These are phyloP conservation scores for Diaporthe citrichinensis DNA, from an alignment of 2,329 filamentous ascomycete species.

Conservation along the genomic window DNA sequence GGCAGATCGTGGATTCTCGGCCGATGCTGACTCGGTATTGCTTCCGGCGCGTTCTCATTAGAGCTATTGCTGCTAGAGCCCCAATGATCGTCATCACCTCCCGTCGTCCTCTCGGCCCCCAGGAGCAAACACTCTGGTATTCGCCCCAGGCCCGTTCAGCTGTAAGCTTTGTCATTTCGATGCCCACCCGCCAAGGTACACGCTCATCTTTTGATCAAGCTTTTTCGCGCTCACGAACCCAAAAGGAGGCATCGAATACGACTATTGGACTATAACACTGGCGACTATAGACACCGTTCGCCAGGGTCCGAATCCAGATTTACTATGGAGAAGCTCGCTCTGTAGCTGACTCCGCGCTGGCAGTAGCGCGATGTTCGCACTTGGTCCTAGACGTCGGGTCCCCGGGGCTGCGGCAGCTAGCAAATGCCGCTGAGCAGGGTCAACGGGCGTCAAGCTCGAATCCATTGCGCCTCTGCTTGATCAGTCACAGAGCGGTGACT, in stretches of 20 bases:
- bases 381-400: conserved; percentile 5
- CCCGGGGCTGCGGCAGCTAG: conserved; percentile 28
- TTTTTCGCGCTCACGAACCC: conserved; percentile 15
- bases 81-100: not conserved
- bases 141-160: not conserved
- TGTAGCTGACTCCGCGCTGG: conserved; percentile 25
- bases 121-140: not conserved
- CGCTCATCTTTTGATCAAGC: conserved; percentile 29
- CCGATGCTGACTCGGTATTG: conserved; percentile 25
- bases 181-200: conserved; percentile 17
- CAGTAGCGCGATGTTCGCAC: not conserved
- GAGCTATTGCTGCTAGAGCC: not conserved
- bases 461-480: conserved; percentile 14
- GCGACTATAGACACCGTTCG: conserved; percentile 1
- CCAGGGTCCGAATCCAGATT: conserved; percentile 31
- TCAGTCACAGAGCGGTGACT: conserved; percentile 32
- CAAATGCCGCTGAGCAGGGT: conserved; percentile 23
- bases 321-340: conserved; percentile 24
- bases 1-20: conserved; percentile 35
- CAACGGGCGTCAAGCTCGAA: conserved; percentile 9
- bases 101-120: not conserved
- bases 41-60: conserved; percentile 24
- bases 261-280: conserved; percentile 25
- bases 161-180: conserved; percentile 23
- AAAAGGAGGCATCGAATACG: conserved; percentile 30